Base-by-base conservation (phyloP, 2,329 filamentous ascomycete species). In the Aspergillus sp. region DNA sequence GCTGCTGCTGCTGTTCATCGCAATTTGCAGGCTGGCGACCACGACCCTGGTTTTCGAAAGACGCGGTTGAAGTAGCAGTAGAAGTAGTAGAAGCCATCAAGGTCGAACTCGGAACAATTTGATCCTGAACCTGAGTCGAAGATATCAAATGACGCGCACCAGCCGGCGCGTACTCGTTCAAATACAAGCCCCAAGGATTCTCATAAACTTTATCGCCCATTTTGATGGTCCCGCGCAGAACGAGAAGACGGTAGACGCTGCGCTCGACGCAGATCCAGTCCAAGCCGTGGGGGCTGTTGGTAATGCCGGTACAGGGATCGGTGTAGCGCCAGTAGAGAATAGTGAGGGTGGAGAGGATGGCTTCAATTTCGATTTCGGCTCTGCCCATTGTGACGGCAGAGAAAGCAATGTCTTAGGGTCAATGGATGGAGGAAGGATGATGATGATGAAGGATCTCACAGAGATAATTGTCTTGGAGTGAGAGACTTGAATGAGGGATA, bases 391-490 rank as follows among this genome's bases (percentile, higher is more conserved):
- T 48, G 41, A 46, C 12, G 19, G 38, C 33, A 46, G 27, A 15
- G 27, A 12, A 32, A n/a, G 15, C 33, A 23, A 48, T 25, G 42
- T 23, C 33, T 4, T 23, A 20, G 9, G 22, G 2, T 17, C n/a
- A 9, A 10, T 20, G 15, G 17, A 37, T 37, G 20, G 7, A 7
- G 19, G 17, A 33, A 27, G 20, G 10, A 20, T 12, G 20, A 33
- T 38, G 5, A 20, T 12, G n/a, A 33, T 38, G 32, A 45, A 33
- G 13, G 19, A 50, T 59, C 65, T 39, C 79, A 76, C 76, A 52
- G 60, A 0, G 53, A 71, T 33, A 76, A 78, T 12, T 70, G 67
- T 7, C 51, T 66, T 2, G 63, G 73, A 15, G 77, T 79, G 0
- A 60, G 69, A 15, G 64, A 66, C 25, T 82, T 81, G 10, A 30